Base-by-base conservation (phyloP, 495 filamentous ascomycete genomes). In the Aspergillus nidulans region DNA sequence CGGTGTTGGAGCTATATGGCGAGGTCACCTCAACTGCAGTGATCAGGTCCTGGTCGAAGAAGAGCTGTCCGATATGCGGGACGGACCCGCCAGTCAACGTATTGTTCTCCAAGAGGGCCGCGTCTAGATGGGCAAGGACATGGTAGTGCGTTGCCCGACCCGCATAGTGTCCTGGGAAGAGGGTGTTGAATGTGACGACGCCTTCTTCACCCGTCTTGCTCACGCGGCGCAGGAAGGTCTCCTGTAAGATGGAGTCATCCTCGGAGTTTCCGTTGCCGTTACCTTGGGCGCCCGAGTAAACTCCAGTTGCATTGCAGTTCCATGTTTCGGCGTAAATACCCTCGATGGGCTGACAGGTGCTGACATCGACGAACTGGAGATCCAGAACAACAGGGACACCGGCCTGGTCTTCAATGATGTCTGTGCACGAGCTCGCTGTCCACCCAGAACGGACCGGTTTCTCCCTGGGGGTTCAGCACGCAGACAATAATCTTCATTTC, bases 1-100 rank as follows among this genome's bases (percentile, higher is more conserved):
- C 67, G 12, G 64, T 78, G 69, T 86, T 87, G 43, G 63, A 76
- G 59, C 61, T 75, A 66, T 88, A 86, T 0, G 83, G 83, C 5
- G 62, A 53, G 0, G 66, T 63, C 24, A 64, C 63, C 54, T 85
- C 77, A 49, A 79, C 77, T 2, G 58, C 57, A 36, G 59, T 47
- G 53, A 77, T 72, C 5, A 87, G 75, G 23, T 71, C 64, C 56
- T 83, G 73, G 59, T 84, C 79, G 52, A 78, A 87, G 79, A 83
- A 87, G 40, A 85, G 36, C 63, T 88, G 82, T 19, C 83, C 82
- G 50, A 85, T 70, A 63, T 88, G 79, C 13, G 56, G 43, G 2
- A 63, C 39, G 40, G 69, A 69, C 0, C 70, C 59, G 18, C 67
- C 70, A 21, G 59, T 52, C n/a, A 74, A 44, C 20, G 69, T 74